Evolutionary conservation across 2,329 filamentous ascomycete species (phyloP), one percentile per base, ranked within the genome.

Genomic region (Phialemoniopsis sp.): DNA sequence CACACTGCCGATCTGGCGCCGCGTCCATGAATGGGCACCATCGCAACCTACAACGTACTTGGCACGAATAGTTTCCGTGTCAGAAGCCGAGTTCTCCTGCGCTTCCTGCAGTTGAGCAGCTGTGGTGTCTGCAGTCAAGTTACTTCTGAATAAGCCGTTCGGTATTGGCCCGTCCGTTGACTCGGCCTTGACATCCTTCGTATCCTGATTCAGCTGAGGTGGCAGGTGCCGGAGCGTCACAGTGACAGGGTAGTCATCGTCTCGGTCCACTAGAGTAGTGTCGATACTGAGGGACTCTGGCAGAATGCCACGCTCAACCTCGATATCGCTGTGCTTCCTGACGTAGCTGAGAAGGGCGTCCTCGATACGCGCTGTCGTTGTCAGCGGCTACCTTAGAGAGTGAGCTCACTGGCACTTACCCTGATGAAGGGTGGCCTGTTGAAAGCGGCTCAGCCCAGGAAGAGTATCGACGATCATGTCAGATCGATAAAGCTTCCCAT

Each of bases 21-120:
- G 63, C 0, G 76, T 78, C 78, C 80, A 85, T 40, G 73, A 80
- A 50, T 82, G 80, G 0, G 83, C 82, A 0, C 83, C 83, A 46
- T 87, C 83, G 33, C 77, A 81, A 1, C 82, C 83, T 4, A 88
- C 67, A 21, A 87, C 66, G 45, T 83, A 87, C 52, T 81, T 81
- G 6, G 74, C n/a, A n/a, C n/a, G n/a, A n/a, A n/a, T n/a, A n/a
- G n/a, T n/a, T n/a, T n/a, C n/a, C n/a, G n/a, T n/a, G n/a, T n/a
- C n/a, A n/a, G n/a, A n/a, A n/a, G n/a, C n/a, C n/a, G n/a, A n/a
- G n/a, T n/a, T n/a, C n/a, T n/a, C n/a, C n/a, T n/a, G n/a, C n/a
- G n/a, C n/a, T n/a, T n/a, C n/a, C n/a, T n/a, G n/a, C n/a, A n/a
- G n/a, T n/a, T n/a, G n/a, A n/a, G n/a, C n/a, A n/a, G n/a, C n/a